Evolutionary conservation across 805 yeast species (phyloP).

Genomic region (Candida awuae): DNA sequence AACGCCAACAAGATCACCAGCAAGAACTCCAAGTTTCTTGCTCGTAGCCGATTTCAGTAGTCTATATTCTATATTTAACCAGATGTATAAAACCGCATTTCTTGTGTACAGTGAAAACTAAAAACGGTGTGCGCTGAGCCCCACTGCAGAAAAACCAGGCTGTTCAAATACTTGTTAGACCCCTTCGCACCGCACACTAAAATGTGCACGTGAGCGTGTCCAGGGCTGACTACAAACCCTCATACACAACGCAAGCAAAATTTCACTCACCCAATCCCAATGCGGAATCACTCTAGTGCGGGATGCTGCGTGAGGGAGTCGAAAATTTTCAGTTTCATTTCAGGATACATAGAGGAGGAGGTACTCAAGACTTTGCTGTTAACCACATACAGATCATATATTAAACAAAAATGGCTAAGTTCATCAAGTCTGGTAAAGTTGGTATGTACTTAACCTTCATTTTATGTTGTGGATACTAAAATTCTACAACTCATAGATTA

Average conservation of each 20-base stretch:
- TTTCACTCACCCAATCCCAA: neutral
- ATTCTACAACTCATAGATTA: no score
- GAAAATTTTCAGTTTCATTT: no score
- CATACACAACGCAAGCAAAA: neutral
- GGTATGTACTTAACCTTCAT: constrained; percentile 73
- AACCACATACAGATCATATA: constrained; percentile 8
- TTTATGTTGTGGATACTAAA: no score
- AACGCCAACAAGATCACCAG: constrained; percentile 41
- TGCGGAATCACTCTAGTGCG: no score
- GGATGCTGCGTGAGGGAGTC: no score
- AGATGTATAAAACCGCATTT: neutral
- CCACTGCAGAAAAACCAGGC: no score
- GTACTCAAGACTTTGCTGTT: neutral
- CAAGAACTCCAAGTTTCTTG: constrained; percentile 53
- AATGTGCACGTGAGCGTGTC: no score
- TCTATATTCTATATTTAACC: constrained; percentile 7
- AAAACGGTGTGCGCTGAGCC: no score
- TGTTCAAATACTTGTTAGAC: no score
- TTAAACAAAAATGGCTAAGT: constrained; percentile 77
- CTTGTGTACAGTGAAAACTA: no score
- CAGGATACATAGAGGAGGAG: no score
- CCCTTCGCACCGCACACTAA: constrained; percentile 5
- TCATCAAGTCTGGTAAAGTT: constrained; percentile 99
- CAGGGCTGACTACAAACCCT: no score
- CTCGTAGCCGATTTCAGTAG: constrained; percentile 45